A percentile compares a stretch with the other conserved stretches of the same genome.
Evolutionary conservation across 306 rosid genomes (phyloP).

Genomic region (Ormosia emarginata): DNA sequence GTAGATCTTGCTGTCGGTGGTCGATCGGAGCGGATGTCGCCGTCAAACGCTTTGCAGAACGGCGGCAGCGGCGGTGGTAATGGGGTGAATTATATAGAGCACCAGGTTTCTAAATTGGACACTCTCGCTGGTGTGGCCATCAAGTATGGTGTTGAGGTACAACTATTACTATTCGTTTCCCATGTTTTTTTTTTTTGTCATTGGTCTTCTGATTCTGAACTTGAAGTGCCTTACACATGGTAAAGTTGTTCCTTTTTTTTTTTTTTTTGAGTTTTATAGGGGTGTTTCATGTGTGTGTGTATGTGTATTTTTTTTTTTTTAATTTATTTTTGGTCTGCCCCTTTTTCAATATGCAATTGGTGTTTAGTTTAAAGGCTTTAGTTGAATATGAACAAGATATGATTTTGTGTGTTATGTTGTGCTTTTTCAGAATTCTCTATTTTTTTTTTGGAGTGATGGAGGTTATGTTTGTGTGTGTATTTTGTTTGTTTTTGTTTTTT

Average conservation of each 20-base stretch:
- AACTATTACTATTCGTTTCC: background rate
- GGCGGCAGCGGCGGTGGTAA: constrained; percentile 31
- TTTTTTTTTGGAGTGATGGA: background rate
- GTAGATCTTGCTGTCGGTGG: constrained; percentile 46
- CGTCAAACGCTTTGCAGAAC: constrained; percentile 49
- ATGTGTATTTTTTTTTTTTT: background rate
- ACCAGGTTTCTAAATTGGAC: constrained; percentile 72
- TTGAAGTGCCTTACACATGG: background rate
- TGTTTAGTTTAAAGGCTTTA: constrained; percentile 10
- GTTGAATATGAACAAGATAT: background rate
- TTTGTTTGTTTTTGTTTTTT: background rate
- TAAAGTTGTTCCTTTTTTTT: constrained; percentile 13
- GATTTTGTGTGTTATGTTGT: background rate
- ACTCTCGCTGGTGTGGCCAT: constrained; percentile 91
- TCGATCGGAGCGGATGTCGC: constrained; percentile 61
- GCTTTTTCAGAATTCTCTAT: background rate
- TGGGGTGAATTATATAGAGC: constrained; percentile 63
- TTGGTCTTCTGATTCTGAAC: background rate
- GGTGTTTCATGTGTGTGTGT: background rate
- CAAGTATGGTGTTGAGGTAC: constrained; percentile 92
- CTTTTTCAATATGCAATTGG: background rate
- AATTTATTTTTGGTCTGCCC: background rate
- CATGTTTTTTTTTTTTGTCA: background rate
- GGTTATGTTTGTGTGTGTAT: background rate
- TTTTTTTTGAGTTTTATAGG: background rate